phyloP scores from a whole-genome alignment of 768 basidiomycete species.

The Rhizopogon rudus region DNA sequence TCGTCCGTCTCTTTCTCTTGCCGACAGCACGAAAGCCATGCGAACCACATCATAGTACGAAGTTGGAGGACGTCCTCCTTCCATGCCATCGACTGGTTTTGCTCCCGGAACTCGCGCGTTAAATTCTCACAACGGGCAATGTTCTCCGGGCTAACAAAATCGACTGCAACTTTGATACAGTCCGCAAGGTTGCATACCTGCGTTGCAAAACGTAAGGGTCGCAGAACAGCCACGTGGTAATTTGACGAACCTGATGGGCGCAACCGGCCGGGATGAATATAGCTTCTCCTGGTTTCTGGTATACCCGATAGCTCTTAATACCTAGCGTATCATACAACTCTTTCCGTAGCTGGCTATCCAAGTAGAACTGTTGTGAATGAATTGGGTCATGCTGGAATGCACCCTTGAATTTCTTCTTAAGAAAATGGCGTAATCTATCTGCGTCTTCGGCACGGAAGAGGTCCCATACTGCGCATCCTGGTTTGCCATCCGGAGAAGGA shows the following conservation, averaged over 20 bases:
- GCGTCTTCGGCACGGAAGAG: conserved; percentile 81
- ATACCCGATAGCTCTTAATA: conserved; percentile 78
- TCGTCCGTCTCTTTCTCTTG: conserved; percentile 40
- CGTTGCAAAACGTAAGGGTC: conserved; percentile 3
- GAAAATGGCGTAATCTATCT: conserved; percentile 68
- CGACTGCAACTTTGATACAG: conserved; percentile 92
- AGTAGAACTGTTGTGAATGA: conserved; percentile 84
- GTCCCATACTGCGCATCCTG: conserved; percentile 90
- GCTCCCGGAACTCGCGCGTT: conserved; percentile 84
- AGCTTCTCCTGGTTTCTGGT: conserved; percentile 89
- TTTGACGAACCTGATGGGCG: conserved; percentile 69
- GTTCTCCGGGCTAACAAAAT: conserved; percentile 95
- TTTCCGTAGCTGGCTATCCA: conserved; percentile 64
- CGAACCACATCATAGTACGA: conserved; percentile 91
- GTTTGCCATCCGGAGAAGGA: conserved; percentile 47
- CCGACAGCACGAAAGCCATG: conserved; percentile 69
- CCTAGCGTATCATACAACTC: conserved; percentile 63
- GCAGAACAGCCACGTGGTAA: not conserved
- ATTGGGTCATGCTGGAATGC: conserved; percentile 74
- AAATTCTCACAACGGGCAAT: conserved; percentile 80
- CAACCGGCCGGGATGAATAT: conserved; percentile 95
- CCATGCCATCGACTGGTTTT: conserved; percentile 86
- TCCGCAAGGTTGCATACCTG: conserved; percentile 92
- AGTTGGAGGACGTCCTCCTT: conserved; percentile 93
- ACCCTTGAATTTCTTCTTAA: conserved; percentile 58